Conservation (phyloP, 441 rosid genomes). For the Metrosideros polymorpha region DNA sequence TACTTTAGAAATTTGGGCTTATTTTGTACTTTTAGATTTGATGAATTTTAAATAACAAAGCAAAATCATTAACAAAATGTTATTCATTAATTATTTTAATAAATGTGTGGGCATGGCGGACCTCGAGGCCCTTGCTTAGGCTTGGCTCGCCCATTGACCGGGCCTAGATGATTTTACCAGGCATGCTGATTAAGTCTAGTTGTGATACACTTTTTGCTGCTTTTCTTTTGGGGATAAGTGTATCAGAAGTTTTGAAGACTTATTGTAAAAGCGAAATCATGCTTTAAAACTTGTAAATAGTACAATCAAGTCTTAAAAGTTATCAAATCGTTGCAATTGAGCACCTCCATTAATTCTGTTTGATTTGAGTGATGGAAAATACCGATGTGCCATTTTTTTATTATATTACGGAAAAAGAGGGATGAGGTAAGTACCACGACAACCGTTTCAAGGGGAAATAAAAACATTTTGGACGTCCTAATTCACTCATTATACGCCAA, state of each 20-base stretch:
- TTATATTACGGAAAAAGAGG: too few relatives aligned
- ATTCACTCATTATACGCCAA: too few relatives aligned
- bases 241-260: background rate
- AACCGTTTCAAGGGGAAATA: too few relatives aligned
- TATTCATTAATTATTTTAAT: background rate
- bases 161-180: background rate
- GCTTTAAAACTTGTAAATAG: background rate
- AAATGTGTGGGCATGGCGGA: background rate
- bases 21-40: background rate
- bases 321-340: fast-evolving
- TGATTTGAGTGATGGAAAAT: too few relatives aligned
- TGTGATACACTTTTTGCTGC: background rate
- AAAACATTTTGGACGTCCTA: too few relatives aligned
- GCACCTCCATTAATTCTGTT: background rate
- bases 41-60: background rate
- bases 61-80: background rate
- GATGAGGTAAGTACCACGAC: too few relatives aligned
- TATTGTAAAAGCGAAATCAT: fast-evolving
- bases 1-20: background rate
- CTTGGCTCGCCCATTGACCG: background rate
- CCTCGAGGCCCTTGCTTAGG: background rate
- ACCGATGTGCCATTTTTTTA: background rate
- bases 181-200: background rate
- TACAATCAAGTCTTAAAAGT: background rate
- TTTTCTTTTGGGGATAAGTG: background rate